Conservation (phyloP, 1,139 yeast species). For the Geotrichum aggregatum region DNA sequence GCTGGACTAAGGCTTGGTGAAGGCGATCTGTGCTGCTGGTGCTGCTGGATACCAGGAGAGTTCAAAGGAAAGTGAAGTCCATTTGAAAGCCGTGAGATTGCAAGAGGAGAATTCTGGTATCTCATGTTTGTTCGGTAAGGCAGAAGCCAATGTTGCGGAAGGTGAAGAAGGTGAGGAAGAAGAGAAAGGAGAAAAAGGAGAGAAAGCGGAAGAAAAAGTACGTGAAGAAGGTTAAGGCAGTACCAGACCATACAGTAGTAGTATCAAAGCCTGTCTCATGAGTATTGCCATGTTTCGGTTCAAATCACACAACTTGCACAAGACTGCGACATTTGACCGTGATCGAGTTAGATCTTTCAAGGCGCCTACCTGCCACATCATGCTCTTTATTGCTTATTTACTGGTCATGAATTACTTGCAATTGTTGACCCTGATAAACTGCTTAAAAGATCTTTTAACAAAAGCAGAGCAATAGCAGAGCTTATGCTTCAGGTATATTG, state of each 20-base stretch:
- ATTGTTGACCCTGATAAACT: no score
- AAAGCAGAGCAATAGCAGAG: no score
- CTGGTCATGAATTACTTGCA: no score
- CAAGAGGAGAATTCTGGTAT: slow-evolving; percentile 10
- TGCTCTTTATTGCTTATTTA: no score
- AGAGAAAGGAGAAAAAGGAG: not conserved
- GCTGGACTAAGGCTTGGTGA: not conserved
- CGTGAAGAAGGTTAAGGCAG: no score
- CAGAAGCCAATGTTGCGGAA: not conserved
- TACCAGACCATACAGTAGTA: no score
- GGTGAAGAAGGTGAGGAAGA: not conserved
- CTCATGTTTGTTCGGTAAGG: not conserved
- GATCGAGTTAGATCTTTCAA: no score
- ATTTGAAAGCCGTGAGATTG: slow-evolving; percentile 18
- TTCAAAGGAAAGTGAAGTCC: slow-evolving; percentile 14
- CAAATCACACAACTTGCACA: not conserved
- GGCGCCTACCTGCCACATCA: no score
- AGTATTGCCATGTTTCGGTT: not conserved
- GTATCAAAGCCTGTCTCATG: not conserved
- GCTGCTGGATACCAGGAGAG: not conserved
- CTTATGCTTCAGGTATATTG: no score
- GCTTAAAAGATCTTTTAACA: no score
- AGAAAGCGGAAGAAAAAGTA: not conserved
- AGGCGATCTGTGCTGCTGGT: not conserved
- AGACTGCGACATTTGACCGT: no score